phyloP scores from a whole-genome alignment of 176 grass and related monocot genomes.

The Leersia perrieri region DNA sequence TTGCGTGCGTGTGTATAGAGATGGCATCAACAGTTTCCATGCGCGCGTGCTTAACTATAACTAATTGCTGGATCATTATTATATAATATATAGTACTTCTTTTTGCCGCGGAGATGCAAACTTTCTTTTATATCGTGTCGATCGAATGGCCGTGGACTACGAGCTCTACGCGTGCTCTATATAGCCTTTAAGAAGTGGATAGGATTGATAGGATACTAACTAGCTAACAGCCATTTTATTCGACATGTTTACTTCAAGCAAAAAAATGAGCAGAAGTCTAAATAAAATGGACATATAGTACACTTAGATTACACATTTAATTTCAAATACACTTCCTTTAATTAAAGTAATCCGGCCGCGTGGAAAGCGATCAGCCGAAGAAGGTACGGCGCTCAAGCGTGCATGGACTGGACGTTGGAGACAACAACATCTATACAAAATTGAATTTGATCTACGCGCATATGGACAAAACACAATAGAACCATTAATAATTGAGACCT shows the following conservation, averaged over 20 bases:
- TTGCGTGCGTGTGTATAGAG: too few species aligned
- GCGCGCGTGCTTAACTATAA: too few species aligned
- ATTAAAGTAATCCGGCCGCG: neutral
- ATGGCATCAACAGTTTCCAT: too few species aligned
- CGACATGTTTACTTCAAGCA: neutral
- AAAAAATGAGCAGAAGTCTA: neutral
- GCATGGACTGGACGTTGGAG: neutral
- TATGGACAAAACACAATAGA: neutral
- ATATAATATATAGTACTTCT: too few species aligned
- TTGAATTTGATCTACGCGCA: neutral
- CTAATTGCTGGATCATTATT: too few species aligned
- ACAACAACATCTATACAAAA: neutral
- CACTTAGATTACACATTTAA: neutral
- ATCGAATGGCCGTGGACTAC: neutral
- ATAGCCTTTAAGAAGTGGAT: neutral
- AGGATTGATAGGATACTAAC: too few species aligned
- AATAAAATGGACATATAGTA: neutral
- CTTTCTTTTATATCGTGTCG: neutral
- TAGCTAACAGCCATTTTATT: neutral
- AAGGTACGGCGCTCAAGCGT: neutral
- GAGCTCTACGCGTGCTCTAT: neutral
- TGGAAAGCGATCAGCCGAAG: neutral
- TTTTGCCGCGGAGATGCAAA: too few species aligned
- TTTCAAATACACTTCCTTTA: neutral
- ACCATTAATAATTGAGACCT: neutral